These are phyloP conservation scores for Saprolegnia parasitica DNA, from an alignment of 352 stramenopile species.

Conservation along the genomic window DNA sequence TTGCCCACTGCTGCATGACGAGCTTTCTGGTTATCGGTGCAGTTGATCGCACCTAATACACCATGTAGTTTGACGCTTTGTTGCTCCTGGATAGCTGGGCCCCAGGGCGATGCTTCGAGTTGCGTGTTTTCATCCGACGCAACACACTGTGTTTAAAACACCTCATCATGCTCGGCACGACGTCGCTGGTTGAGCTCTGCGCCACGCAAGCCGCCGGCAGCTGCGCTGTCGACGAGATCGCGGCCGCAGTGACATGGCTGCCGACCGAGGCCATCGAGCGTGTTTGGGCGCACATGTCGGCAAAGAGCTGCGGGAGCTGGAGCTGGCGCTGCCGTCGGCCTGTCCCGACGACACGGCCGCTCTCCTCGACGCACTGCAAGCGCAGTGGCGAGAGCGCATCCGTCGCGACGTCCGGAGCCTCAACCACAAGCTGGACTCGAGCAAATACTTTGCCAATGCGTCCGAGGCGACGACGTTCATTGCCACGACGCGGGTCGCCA, in stretches of 20 bases:
- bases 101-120: too few relatives aligned
- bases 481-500: background rate
- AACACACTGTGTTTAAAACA: too few relatives aligned
- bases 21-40: too few relatives aligned
- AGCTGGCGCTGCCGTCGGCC: background rate
- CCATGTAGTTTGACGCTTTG: too few relatives aligned
- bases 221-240: constrained; percentile 18
- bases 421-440: constrained; percentile 10
- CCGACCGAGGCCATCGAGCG: background rate
- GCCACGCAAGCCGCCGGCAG: background rate
- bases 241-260: background rate
- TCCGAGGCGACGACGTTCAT: constrained; percentile 6
- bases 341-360: background rate
- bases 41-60: too few relatives aligned
- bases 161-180: too few relatives aligned
- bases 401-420: background rate
- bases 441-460: background rate
- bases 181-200: constrained; percentile 3
- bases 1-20: too few relatives aligned
- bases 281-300: constrained; percentile 17
- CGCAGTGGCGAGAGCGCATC: constrained; percentile 8
- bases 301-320: constrained; percentile 6
- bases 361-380: constrained; percentile 13
- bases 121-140: too few relatives aligned
- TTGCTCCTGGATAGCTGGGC: too few relatives aligned